Evolutionary conservation across 2,329 filamentous ascomycete species (phyloP), one percentile per base, ranked within the genome.

Genomic region (Sporothrix mexicana): DNA sequence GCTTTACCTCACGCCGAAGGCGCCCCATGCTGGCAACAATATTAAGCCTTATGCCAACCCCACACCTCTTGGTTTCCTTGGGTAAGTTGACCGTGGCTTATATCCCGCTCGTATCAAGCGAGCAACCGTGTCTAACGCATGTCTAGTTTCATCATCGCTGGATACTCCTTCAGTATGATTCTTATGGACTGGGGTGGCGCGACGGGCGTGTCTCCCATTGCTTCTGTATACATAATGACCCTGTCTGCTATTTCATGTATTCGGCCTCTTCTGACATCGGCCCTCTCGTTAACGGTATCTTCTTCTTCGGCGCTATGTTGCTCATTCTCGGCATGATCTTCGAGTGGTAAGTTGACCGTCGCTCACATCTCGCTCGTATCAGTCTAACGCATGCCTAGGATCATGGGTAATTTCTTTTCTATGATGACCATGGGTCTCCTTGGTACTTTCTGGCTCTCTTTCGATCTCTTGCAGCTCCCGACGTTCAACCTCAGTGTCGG

Each of bases 341-440:
- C 74, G 84, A 87, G 74, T 87, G 85, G 30, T 36, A 36, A 36
- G 30, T 36, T 36, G 30, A 5, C 30, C 30, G 3, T 36, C 4
- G 30, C 30, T 36, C 30, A 36, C 30, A 36, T 36, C 30, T 36
- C 30, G 30, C 30, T 36, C 30, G 30, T 36, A 36, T 36, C 3
- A 36, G 30, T 36, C 30, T 36, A 36, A 36, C 30, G 30, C 30
- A 36, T 36, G 30, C 30, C 2, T 36, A 36, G 30, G 85, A 82
- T 87, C 62, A 84, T 85, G 81, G 83, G 83, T 6, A 85, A 85
- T 76, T 85, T 85, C 81, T 84, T 85, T 74, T 79, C 83, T 2
- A 87, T 87, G 85, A 85, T 86, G 81, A 83, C 85, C 0, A 85
- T 85, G 79, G 84, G 83, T 3, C 80, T 87, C 51, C 87, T 87